Percentiles rank a stretch among this genome's conserved stretches.
phyloP scores from a whole-genome alignment of 495 filamentous ascomycete species.

The Aspergillus nanangensis region DNA sequence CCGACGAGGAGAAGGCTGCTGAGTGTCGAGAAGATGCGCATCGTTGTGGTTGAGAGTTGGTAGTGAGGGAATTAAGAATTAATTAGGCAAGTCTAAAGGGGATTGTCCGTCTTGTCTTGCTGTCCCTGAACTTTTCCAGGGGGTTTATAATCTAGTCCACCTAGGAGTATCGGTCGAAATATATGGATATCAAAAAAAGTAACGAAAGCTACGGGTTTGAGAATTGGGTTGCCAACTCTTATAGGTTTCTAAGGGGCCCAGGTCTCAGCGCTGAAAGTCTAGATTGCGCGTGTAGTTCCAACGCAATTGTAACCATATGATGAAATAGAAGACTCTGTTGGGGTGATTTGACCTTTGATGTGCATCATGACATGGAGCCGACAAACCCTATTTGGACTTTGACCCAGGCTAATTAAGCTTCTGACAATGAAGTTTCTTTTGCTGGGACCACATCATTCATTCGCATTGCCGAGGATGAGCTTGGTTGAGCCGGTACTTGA shows the following conservation, averaged over 20 bases:
- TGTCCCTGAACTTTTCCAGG: no score
- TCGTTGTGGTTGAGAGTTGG: conserved; percentile 4
- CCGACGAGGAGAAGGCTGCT: conserved; percentile 19
- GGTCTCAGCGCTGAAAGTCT: background rate
- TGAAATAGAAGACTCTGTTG: conserved; percentile 9
- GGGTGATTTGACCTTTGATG: conserved; percentile 3
- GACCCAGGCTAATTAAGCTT: conserved; percentile 2
- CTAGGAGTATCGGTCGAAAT: no score
- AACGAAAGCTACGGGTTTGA: background rate
- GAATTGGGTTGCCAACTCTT: background rate
- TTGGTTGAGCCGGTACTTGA: no score
- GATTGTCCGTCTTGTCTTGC: no score
- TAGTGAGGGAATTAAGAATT: no score
- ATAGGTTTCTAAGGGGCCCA: background rate
- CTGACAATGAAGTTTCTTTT: conserved; percentile 1
- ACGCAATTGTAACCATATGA: conserved; percentile 16
- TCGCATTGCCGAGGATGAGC: background rate
- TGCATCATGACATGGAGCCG: conserved; percentile 16
- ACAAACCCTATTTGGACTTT: conserved; percentile 7
- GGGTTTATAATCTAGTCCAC: background rate
- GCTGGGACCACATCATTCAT: background rate
- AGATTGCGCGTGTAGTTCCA: background rate
- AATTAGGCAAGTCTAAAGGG: no score
- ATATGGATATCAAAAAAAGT: no score
- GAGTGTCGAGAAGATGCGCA: conserved; percentile 15